phyloP scores from a whole-genome alignment of 768 basidiomycete species.

The Paxillus rubicundulus region DNA sequence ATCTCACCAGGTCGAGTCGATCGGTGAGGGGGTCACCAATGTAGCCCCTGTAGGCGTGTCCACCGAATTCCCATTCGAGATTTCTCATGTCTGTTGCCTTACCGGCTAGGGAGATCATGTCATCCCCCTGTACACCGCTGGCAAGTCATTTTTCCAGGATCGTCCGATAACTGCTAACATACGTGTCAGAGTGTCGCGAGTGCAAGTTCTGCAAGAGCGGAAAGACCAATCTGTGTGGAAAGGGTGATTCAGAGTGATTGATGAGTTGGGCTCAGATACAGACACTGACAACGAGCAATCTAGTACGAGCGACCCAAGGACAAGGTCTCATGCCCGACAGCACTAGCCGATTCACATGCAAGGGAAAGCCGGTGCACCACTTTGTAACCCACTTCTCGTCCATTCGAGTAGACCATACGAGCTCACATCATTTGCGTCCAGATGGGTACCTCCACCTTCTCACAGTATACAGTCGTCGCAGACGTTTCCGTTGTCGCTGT shows the following conservation, averaged over 20 bases:
- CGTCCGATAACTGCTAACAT: background rate
- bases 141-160: slow-evolving; percentile 37
- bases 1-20: slow-evolving; percentile 81
- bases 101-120: slow-evolving; percentile 83
- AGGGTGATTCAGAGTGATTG: slow-evolving; percentile 46
- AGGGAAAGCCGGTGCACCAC: slow-evolving; percentile 84
- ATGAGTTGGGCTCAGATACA: too few relatives aligned
- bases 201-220: slow-evolving; percentile 99
- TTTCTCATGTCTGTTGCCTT: background rate
- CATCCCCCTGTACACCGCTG: slow-evolving; percentile 93
- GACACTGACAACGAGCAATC: background rate
- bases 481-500: slow-evolving; percentile 96
- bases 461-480: slow-evolving; percentile 98
- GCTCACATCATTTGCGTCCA: slow-evolving; percentile 29
- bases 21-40: slow-evolving; percentile 91
- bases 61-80: background rate
- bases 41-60: slow-evolving; percentile 50
- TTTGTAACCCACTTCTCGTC: slow-evolving; percentile 60
- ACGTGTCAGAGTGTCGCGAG: slow-evolving; percentile 74
- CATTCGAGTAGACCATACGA: background rate
- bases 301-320: slow-evolving; percentile 92
- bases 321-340: slow-evolving; percentile 94
- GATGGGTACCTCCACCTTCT: slow-evolving; percentile 99
- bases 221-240: slow-evolving; percentile 98
- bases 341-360: slow-evolving; percentile 83